Evolutionary conservation across 192 early-diverging fungal species (phyloP).

Genomic region (Coemansia sp.): DNA sequence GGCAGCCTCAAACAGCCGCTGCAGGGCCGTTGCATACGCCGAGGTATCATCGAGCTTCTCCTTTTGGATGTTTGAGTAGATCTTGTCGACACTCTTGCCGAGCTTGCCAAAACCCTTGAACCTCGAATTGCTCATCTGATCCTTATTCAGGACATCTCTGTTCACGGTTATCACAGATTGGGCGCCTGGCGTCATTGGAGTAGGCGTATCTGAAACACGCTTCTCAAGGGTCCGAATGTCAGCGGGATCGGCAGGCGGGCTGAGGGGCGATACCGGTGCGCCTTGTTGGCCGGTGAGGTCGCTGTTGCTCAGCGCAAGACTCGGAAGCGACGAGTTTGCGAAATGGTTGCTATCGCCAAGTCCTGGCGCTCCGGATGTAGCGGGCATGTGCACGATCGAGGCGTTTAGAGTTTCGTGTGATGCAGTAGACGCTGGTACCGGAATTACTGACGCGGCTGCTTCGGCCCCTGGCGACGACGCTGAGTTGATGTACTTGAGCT

Average conservation of each 20-base stretch:
- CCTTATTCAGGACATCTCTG: slow-evolving; percentile 47
- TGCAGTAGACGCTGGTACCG: slow-evolving; percentile 16
- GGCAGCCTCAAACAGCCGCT: slow-evolving; percentile 46
- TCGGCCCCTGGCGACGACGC: neutral
- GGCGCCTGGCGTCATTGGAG: slow-evolving; percentile 12
- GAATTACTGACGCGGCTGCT: slow-evolving; percentile 3
- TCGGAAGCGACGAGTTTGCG: slow-evolving; percentile 40
- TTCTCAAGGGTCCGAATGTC: slow-evolving; percentile 22
- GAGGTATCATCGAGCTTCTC: slow-evolving; percentile 54
- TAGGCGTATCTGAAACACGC: slow-evolving; percentile 30
- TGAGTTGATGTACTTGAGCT: slow-evolving; percentile 49
- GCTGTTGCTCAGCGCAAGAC: slow-evolving; percentile 35
- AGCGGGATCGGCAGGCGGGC: slow-evolving; percentile 26
- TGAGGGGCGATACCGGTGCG: slow-evolving; percentile 40
- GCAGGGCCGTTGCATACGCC: slow-evolving; percentile 39
- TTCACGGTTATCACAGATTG: slow-evolving; percentile 15
- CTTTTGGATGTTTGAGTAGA: slow-evolving; percentile 56
- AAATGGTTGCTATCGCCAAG: neutral
- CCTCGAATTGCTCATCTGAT: slow-evolving; percentile 47
- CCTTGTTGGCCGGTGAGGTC: slow-evolving; percentile 24
- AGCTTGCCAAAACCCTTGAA: slow-evolving; percentile 54
- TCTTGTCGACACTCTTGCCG: slow-evolving; percentile 54
- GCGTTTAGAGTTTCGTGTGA: slow-evolving; percentile 45
- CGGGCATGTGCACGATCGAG: slow-evolving; percentile 32
- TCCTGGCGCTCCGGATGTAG: neutral